Conservation (phyloP, 345 rosid genomes). For the Eutrema heterophyllum region DNA sequence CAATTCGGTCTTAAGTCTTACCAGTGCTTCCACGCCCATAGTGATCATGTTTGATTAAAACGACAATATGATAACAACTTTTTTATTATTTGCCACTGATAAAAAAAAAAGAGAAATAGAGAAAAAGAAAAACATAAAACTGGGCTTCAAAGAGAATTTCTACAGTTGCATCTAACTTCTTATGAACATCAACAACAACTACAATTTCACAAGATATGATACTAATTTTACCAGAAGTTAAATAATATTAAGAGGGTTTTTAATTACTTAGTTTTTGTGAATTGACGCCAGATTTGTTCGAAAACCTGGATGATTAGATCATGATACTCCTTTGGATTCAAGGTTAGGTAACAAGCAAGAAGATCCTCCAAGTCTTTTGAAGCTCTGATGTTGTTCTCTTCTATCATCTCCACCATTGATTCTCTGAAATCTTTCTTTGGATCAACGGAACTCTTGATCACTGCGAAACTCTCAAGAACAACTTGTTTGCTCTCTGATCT, state of each 20-base stretch:
- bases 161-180: not conserved
- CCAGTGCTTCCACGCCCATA: slow-evolving; percentile 7
- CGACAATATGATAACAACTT: slow-evolving; percentile 30
- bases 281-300: slow-evolving; percentile 66
- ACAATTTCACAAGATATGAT: slow-evolving; percentile 9
- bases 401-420: slow-evolving; percentile 91
- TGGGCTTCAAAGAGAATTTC: not conserved
- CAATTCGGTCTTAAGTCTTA: not conserved
- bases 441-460: slow-evolving; percentile 67
- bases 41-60: slow-evolving; percentile 14
- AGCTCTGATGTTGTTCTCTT: slow-evolving; percentile 58
- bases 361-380: slow-evolving; percentile 79
- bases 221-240: slow-evolving; percentile 1
- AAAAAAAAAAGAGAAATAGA: slow-evolving; percentile 1
- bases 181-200: slow-evolving; percentile 21
- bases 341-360: slow-evolving; percentile 75
- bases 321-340: slow-evolving; percentile 68
- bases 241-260: not conserved
- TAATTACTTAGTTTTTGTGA: slow-evolving; percentile 3
- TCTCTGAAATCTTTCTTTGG: slow-evolving; percentile 79
- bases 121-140: not conserved
- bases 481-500: slow-evolving; percentile 31
- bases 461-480: slow-evolving; percentile 47
- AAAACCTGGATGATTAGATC: slow-evolving; percentile 66
- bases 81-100: slow-evolving; percentile 10